Base-by-base conservation (phyloP, 2,329 filamentous ascomycete genomes). In the Pseudogymnoascus sp. region DNA sequence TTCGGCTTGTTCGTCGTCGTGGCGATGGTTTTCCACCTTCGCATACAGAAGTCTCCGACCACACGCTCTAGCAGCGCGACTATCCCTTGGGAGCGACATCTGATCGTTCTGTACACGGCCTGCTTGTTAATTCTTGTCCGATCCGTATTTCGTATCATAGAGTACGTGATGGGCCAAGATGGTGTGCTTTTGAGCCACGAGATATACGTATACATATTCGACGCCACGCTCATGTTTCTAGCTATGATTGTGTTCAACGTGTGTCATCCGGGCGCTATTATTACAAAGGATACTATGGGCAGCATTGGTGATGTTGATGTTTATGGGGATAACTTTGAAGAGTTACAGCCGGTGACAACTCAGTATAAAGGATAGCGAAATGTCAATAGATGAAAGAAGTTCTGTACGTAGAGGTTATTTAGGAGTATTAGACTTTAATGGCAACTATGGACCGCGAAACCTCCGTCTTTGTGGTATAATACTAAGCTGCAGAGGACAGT, bases 1-100 rank as follows among this genome's bases (percentile, higher is more conserved):
- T 84, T 84, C 65, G 73, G 74, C n/a, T 73, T 82, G 62, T 84
- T 84, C 67, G 71, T 83, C 18, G 34, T 68, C 25, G 25, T 28
- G 25, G 25, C 25, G 25, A 7, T 28, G 25, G 25, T 6, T 28
- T 28, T 28, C 25, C 25, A 28, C 25, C 25, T 28, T 28, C 25
- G 25, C 5, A 28, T 28, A 3, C 25, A 7, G 25, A 28, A 18
- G 63, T 65, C 8, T 3, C 61, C 1, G n/a, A 23, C 25, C 25
- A 7, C 25, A 28, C 25, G 25, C 7, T 28, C 25, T 28, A 28
- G 25, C 25, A 28, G 25, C 25, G 7, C 25, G 25, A 28, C 25
- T 1, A 34, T 66, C 0, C 64, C 65, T 12, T 71, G 69, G 68
- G 61, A 66, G 34, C 76, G 73, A 62, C 74, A 78, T 62, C 69